Percentiles rank a stretch among this genome's conserved stretches.
phyloP scores from a whole-genome alignment of 2,329 filamentous ascomycete species.

The Neonectria neomacrospora region DNA sequence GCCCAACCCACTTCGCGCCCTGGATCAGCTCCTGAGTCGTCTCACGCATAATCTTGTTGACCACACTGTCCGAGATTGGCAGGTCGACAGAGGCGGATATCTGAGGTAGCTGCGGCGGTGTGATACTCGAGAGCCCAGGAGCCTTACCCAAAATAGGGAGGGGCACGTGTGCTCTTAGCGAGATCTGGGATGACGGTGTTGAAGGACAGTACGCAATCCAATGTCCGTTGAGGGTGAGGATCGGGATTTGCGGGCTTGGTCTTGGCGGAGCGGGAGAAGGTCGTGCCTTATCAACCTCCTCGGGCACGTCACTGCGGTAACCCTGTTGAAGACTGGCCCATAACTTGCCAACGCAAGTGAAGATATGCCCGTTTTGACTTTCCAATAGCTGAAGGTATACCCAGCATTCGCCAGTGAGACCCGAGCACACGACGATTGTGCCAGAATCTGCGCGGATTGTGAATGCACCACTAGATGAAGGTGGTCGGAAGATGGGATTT shows the following conservation, averaged over 20 bases:
- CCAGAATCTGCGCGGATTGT: constrained; percentile 78
- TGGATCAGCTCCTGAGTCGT: constrained; percentile 82
- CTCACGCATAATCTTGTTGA: constrained; percentile 82
- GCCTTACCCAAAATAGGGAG: constrained; percentile 65
- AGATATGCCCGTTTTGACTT: constrained; percentile 57
- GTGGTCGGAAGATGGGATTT: constrained; percentile 74
- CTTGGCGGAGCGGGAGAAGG: constrained; percentile 52
- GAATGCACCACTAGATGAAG: constrained; percentile 77
- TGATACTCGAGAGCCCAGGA: constrained; percentile 68
- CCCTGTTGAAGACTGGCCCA: constrained; percentile 87
- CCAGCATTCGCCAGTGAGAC: constrained; percentile 87
- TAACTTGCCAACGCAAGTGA: constrained; percentile 82
- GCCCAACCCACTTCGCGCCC: constrained; percentile 79
- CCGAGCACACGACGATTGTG: constrained; percentile 80
- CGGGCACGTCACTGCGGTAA: constrained; percentile 58
- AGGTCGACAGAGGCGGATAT: constrained; percentile 76
- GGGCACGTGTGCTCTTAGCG: constrained; percentile 73
- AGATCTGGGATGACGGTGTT: constrained; percentile 74
- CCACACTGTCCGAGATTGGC: constrained; percentile 76
- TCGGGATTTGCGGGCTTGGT: constrained; percentile 66
- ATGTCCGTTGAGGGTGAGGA: constrained; percentile 75
- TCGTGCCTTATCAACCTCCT: constrained; percentile 57
- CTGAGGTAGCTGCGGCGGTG: constrained; percentile 75
- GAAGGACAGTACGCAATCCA: constrained; percentile 85
- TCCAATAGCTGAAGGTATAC: constrained; percentile 69